Conservation (phyloP, 768 basidiomycete species). For the Sporobolomyces pararoseus region DNA sequence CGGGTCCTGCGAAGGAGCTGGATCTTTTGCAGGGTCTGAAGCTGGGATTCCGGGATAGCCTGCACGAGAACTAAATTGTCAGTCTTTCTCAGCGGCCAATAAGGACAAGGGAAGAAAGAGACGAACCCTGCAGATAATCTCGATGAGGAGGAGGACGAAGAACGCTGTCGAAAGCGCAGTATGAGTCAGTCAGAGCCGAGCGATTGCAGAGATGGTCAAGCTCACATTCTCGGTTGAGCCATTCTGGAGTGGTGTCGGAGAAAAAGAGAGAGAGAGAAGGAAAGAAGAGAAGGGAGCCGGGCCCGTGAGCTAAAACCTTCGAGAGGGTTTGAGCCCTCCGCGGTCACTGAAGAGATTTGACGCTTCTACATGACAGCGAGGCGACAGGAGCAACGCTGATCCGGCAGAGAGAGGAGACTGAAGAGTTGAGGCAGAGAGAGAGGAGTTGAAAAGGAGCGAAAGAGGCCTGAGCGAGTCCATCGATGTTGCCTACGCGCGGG, state of each 20-base stretch:
- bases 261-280: neutral
- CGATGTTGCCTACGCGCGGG: too few species aligned
- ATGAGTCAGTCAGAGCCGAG: neutral
- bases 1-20: constrained; percentile 18
- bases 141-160: constrained; percentile 34
- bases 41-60: constrained; percentile 83
- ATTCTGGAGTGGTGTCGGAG: neutral
- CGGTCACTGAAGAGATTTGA: too few species aligned
- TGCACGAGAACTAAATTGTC: too few species aligned
- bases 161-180: neutral
- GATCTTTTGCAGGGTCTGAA: constrained; percentile 3
- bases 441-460: neutral
- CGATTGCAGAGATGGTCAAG: too few species aligned
- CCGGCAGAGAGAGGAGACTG: too few species aligned
- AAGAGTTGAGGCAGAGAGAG: neutral
- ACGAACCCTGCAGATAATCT: constrained; percentile 27
- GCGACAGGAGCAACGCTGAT: too few species aligned
- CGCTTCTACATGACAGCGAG: too few species aligned
- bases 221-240: constrained; percentile 21
- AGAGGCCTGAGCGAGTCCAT: constrained; percentile 1
- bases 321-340: too few species aligned
- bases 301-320: too few species aligned
- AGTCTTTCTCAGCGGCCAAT: too few species aligned
- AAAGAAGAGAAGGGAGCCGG: neutral
- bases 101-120: neutral